A percentile compares a stretch with the other conserved stretches of the same genome.
phyloP scores from a whole-genome alignment of 148 eudicot genomes.

The Arctostaphylos glauca region DNA sequence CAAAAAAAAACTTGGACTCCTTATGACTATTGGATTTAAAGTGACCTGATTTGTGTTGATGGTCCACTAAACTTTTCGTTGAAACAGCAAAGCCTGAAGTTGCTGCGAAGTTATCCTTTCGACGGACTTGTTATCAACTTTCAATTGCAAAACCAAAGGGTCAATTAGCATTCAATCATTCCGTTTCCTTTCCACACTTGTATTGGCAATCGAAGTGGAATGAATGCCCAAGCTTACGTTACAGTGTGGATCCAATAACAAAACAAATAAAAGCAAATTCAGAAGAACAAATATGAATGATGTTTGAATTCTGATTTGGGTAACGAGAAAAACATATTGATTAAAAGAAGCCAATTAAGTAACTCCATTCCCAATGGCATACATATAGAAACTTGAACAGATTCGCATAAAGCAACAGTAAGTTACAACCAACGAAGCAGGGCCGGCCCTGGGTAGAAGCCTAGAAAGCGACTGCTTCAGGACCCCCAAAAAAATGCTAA shows the following conservation, averaged over 20 bases:
- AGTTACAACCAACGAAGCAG: not conserved
- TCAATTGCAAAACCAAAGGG: not conserved
- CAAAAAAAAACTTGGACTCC: no score
- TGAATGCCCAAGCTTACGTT: not conserved
- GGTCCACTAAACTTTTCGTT: not conserved
- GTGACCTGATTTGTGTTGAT: not conserved
- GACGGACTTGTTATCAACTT: not conserved
- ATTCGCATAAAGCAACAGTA: conserved; percentile 6
- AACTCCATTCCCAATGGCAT: not conserved
- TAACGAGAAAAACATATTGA: no score
- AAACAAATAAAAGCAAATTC: not conserved
- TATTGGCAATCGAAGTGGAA: not conserved
- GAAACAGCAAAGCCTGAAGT: not conserved
- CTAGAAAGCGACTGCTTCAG: no score
- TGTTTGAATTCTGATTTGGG: not conserved
- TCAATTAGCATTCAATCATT: not conserved
- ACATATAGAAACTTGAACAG: not conserved
- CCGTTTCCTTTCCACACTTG: not conserved
- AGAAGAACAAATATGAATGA: not conserved
- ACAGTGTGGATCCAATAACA: not conserved
- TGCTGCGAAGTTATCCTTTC: not conserved
- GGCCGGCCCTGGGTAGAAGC: no score
- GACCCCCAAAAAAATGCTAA: no score
- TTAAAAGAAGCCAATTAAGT: not conserved
- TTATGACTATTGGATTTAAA: not conserved